A percentile compares a stretch with the other conserved stretches of the same genome.
These are phyloP conservation scores for Globisporangium middletonii DNA, from an alignment of 352 stramenopile species.

Conservation along the genomic window DNA sequence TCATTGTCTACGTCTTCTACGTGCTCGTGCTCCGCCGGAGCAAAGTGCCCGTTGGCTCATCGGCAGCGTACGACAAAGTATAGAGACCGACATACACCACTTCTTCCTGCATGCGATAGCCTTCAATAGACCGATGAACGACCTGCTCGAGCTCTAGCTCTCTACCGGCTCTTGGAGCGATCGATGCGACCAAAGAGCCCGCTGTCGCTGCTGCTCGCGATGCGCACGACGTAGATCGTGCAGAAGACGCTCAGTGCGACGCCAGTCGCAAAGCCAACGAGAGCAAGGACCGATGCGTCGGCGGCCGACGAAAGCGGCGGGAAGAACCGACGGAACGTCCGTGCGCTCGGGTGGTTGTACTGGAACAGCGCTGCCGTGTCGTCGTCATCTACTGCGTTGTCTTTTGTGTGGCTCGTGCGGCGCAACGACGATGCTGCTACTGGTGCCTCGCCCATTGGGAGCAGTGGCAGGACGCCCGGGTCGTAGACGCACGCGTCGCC, in stretches of 20 bases:
- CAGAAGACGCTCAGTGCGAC: constrained; percentile 38
- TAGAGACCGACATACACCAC: constrained; percentile 18
- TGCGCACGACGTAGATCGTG: constrained; percentile 55
- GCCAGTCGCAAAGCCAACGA: constrained; percentile 29
- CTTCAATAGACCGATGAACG: neutral
- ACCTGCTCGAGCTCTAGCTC: neutral
- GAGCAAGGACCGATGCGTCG: constrained; percentile 22
- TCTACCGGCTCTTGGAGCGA: constrained; percentile 21
- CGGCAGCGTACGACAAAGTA: constrained; percentile 70
- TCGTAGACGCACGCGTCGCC: constrained; percentile 58
- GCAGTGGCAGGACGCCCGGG: constrained; percentile 5
- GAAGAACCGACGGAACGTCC: constrained; percentile 17
- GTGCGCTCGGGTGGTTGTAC: constrained; percentile 4
- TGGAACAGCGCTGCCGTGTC: neutral
- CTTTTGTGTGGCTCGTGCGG: constrained; percentile 8
- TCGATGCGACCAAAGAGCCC: constrained; percentile 9
- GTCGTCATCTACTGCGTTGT: neutral
- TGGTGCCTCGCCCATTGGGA: neutral
- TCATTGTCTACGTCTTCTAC: constrained; percentile 84
- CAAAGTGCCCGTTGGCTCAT: constrained; percentile 24
- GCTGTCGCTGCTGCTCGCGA: constrained; percentile 19
- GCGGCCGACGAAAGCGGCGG: constrained; percentile 18
- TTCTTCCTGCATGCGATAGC: too few species aligned
- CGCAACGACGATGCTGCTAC: constrained; percentile 17
- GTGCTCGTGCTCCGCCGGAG: constrained; percentile 58